Conservation (phyloP, 2,329 filamentous ascomycete genomes). For the Fusarium metavorans region DNA sequence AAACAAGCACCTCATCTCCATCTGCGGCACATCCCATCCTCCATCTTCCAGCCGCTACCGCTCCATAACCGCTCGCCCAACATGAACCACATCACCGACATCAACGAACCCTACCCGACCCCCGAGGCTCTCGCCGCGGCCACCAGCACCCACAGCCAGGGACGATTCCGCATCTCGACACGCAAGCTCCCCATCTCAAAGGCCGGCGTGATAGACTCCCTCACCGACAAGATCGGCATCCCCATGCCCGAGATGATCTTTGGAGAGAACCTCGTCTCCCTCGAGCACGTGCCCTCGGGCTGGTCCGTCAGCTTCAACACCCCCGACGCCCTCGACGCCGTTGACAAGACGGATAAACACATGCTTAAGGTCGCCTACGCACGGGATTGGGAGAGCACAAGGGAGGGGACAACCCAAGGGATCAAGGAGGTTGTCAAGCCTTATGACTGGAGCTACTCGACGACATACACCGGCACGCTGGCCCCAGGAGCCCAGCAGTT, state of each 20-base stretch:
- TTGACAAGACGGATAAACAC: conserved; percentile 91
- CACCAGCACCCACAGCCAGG: conserved; percentile 69
- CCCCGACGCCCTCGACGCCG: conserved; percentile 86
- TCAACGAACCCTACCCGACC: conserved; percentile 67
- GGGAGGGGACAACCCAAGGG: conserved; percentile 82
- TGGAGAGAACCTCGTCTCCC: conserved; percentile 86
- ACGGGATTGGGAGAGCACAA: conserved; percentile 78
- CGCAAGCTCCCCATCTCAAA: conserved; percentile 97
- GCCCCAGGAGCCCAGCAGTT: conserved; percentile 48
- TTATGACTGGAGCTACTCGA: conserved; percentile 98
- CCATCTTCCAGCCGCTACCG: neutral
- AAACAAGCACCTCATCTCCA: neutral
- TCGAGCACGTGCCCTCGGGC: conserved; percentile 78
- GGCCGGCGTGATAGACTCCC: conserved; percentile 86
- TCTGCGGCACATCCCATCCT: neutral
- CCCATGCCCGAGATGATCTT: conserved; percentile 99
- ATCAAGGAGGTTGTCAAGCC: conserved; percentile 96
- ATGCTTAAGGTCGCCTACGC: conserved; percentile 97
- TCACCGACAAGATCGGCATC: conserved; percentile 84
- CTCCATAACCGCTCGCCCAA: conserved; percentile 3
- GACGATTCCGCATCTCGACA: conserved; percentile 79
- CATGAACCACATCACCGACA: conserved; percentile 56
- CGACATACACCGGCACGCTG: conserved; percentile 83
- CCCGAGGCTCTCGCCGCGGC: conserved; percentile 63
- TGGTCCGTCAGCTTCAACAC: conserved; percentile 88